Base-by-base conservation (phyloP, 768 basidiomycete genomes). In the Mycena olivaceomarginata region DNA sequence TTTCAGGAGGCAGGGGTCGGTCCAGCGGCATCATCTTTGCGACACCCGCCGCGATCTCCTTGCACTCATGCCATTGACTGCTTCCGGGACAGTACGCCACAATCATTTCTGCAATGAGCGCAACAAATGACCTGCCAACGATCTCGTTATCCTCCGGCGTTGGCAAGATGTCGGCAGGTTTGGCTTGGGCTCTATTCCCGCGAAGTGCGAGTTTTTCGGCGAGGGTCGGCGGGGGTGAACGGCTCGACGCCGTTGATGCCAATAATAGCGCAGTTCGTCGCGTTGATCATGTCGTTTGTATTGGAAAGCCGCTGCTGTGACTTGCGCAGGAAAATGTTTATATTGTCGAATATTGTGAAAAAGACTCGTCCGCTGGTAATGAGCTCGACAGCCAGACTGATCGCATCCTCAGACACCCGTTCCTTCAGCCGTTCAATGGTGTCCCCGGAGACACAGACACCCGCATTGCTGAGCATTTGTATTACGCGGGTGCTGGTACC, bases 331-430 rank as follows among this genome's bases (percentile, higher is more conserved):
- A 31, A 31, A 31, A 31, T 31, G 31, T 31, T 31, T 31, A 31
- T 31, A 31, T 31, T 31, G 31, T 31, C 31, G 31, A 31, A 31
- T 31, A 31, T 31, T 31, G 31, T 31, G 31, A 31, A 31, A 31
- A 31, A 31, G 31, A 31, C 31, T 31, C 31, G 31, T 31, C 31
- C 3, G 3, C 31, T 31, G 31, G 31, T 31, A 31, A 31, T 31
- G 31, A 31, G 31, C 31, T 31, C 31, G 3, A 31, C 31, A 4
- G 0, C 79, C 77, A 56, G 53, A 67, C 82, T 79, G 15, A 84
- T 81, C 82, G 83, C 82, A 10, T 74, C 51, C 56, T 85, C 81
- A 13, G 63, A n/a, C 5, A 84, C 79, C 25, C 83, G 80, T 5
- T 82, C 70, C 13, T 76, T 63, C 12, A 83, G 82, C 37, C 71